These are phyloP conservation scores for Thelonectria rubi DNA, from an alignment of 2,329 filamentous ascomycete species.

Conservation along the genomic window DNA sequence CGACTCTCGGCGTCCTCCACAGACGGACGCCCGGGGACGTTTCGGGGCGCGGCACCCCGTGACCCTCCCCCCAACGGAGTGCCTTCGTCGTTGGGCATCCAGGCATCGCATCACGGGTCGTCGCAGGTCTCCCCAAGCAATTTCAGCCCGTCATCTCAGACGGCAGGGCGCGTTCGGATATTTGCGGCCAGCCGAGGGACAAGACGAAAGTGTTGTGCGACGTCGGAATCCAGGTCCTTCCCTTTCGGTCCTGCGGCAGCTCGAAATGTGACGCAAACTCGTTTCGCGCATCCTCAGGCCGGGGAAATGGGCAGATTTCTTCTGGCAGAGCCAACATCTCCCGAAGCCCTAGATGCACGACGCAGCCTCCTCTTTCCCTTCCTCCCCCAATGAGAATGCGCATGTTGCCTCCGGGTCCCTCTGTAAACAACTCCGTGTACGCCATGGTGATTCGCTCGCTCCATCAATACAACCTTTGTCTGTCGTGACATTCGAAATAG, in stretches of 20 bases:
- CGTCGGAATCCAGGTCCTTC: conserved; percentile 17
- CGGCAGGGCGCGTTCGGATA: not conserved
- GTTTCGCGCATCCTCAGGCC: not conserved
- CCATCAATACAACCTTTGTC: conserved; percentile 31
- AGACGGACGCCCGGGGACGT: not conserved
- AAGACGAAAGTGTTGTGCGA: conserved; percentile 11
- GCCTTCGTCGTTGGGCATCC: not conserved
- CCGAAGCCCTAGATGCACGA: not conserved
- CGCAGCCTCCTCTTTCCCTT: not conserved
- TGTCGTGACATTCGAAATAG: conserved; percentile 36
- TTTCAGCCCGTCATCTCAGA: not conserved
- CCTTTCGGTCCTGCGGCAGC: conserved; percentile 11
- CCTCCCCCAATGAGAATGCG: not conserved
- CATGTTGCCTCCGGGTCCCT: not conserved
- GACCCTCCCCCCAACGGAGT: not conserved
- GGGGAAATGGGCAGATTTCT: not conserved
- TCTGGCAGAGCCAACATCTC: conserved; percentile 3
- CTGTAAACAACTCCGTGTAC: conserved; percentile 22
- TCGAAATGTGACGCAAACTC: conserved; percentile 18
- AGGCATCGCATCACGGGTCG: not conserved
- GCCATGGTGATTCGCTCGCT: conserved; percentile 13
- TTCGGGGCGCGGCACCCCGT: not conserved
- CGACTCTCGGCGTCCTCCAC: not conserved
- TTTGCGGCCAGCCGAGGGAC: not conserved
- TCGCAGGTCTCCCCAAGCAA: not conserved